Conservation (phyloP, 306 rosid genomes). For the Castanea mollissima region DNA sequence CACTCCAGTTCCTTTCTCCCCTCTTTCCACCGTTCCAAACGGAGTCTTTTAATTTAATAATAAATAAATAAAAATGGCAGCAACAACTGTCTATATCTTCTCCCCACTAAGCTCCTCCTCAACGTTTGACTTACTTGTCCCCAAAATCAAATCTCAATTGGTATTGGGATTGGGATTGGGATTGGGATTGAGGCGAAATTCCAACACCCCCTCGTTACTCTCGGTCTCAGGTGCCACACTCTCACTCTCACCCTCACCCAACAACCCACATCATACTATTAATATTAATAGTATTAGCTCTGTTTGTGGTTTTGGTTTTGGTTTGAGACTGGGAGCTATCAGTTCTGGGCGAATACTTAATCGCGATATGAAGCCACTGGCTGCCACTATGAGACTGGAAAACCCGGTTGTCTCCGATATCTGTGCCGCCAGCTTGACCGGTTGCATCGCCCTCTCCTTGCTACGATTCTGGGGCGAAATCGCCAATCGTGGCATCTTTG, state of each 20-base stretch:
- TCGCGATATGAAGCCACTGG: conserved; percentile 22
- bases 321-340: background rate
- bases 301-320: background rate
- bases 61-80: background rate
- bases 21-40: too few species aligned
- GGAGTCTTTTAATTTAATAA: too few species aligned
- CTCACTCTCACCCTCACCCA: too few species aligned
- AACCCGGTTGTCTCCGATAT: conserved; percentile 60
- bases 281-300: background rate
- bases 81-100: background rate
- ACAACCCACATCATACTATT: background rate
- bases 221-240: background rate
- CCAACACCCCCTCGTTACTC: background rate
- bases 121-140: background rate
- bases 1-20: too few species aligned
- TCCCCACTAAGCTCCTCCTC: background rate
- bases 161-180: background rate
- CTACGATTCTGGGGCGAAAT: conserved; percentile 69
- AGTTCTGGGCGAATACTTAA: conserved; percentile 6
- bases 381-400: conserved; percentile 53
- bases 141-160: background rate
- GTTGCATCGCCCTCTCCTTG: conserved; percentile 44
- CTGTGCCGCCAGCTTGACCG: conserved; percentile 54
- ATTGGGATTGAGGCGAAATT: background rate
- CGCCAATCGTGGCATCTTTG: conserved; percentile 61